Evolutionary conservation across 805 yeast genomes (phyloP), one percentile per base, ranked within the genome.

Genomic region (Saturnispora saitoi): DNA sequence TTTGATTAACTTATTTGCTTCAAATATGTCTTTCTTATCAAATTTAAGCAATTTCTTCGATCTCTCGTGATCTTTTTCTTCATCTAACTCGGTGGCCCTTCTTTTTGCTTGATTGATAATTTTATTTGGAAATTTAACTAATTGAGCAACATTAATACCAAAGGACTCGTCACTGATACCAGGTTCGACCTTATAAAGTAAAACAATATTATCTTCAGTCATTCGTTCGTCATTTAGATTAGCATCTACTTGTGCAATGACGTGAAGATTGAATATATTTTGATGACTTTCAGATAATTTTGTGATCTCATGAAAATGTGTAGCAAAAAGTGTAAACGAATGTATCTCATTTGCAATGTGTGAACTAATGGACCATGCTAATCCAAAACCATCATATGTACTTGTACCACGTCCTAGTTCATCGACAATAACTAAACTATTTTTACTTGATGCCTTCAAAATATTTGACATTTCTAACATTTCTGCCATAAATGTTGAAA

Each of bases 121-220:
- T 65, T 93, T 93, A 22, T 71, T 69, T 2, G 98, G 99, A 65
- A 93, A 93, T 56, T 86, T 84, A 17, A 91, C 98, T 29, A 91
- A 81, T 66, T 93, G 97, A 0, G 98, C 98, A 42, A 93, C 99
- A 63, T 93, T 95, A 43, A 93, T 90, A 66, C 99, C 99, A 68
- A 93, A 93, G 0, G 97, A 89, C 65, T 90, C 93, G 64, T 88
- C 96, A 2, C 95, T 83, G 45, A 90, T 80, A n/a, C 99, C 99
- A 1, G 87, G 86, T 56, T 88, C 96, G n/a, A 93, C 98, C 59
- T 83, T 86, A 68, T 93, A 93, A 56, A 93, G 70, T 49, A 93
- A 71, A 0, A 98, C 89, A 55, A 93, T 87, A 55, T 88, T 95
- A 31, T 76, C 75, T 40, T 71, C 67, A 11, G 61, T 58, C 17